A percentile compares a stretch with the other conserved stretches of the same genome.
These are phyloP conservation scores for Sideroxylon spinosum DNA, from an alignment of 179 eudicot genomes.

Conservation along the genomic window DNA sequence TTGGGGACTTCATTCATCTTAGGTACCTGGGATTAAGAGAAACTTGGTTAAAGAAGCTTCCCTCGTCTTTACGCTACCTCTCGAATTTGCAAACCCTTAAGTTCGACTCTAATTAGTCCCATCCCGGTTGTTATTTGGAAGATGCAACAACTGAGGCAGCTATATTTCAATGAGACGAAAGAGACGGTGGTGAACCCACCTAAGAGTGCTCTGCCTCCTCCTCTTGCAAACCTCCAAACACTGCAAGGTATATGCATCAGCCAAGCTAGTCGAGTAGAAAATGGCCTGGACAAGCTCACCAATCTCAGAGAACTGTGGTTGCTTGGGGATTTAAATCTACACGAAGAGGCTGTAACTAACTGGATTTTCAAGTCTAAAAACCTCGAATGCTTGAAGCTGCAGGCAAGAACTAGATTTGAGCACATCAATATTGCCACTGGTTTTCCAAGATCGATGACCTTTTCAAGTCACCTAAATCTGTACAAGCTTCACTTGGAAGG, in stretches of 20 bases:
- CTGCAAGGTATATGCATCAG: background rate
- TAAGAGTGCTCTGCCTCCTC: background rate
- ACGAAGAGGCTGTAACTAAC: background rate
- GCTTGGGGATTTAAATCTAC: background rate
- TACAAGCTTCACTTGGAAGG: conserved; percentile 3
- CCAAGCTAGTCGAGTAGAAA: background rate
- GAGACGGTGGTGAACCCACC: conserved; percentile 11
- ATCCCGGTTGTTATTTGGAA: conserved; percentile 11
- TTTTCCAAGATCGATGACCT: background rate
- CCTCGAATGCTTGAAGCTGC: conserved; percentile 15
- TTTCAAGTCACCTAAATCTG: background rate
- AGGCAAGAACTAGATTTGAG: background rate
- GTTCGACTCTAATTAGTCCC: conserved; percentile 3
- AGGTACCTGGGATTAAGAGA: conserved; percentile 13
- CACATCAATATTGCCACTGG: background rate
- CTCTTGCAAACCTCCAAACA: conserved; percentile 2
- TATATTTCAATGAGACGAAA: conserved; percentile 9
- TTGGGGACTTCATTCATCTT: conserved; percentile 7
- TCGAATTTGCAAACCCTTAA: conserved; percentile 1
- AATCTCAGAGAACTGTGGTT: background rate
- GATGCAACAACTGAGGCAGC: background rate
- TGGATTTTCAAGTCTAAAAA: conserved; percentile 6
- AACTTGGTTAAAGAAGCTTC: conserved; percentile 8
- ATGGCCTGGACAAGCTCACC: conserved; percentile 13
- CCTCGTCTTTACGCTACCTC: background rate